phyloP scores from a whole-genome alignment of 1,284 basidiomycete genomes.

The Papiliotrema laurentii region DNA sequence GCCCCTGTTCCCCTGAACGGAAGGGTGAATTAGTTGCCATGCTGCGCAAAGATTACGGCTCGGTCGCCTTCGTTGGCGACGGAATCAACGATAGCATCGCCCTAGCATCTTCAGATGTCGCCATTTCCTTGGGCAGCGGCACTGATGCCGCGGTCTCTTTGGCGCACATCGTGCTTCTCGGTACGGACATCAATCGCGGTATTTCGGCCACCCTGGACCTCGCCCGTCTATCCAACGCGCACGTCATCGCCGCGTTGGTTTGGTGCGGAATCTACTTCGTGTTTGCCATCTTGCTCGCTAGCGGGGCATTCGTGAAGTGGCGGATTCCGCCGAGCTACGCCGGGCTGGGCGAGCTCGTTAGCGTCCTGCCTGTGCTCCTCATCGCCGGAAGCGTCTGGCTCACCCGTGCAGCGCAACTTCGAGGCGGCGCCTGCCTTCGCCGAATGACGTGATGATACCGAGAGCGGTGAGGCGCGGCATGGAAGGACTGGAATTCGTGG shows the following conservation, averaged over 20 bases:
- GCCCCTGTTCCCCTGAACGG: neutral
- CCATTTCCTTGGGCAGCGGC: slow-evolving; percentile 25
- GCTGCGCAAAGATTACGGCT: neutral
- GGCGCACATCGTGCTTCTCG: slow-evolving; percentile 15
- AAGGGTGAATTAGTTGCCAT: neutral
- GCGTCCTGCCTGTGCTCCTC: neutral
- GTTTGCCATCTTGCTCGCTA: slow-evolving; percentile 7
- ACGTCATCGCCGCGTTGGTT: slow-evolving; percentile 5
- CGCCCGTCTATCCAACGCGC: neutral
- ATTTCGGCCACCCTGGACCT: slow-evolving; percentile 5
- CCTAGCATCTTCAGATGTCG: slow-evolving; percentile 7
- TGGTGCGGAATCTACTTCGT: slow-evolving; percentile 12
- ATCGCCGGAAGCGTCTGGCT: neutral
- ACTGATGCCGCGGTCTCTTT: slow-evolving; percentile 31
- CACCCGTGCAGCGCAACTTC: neutral
- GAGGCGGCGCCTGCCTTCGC: neutral
- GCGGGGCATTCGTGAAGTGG: slow-evolving; percentile 9
- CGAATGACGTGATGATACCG: no score
- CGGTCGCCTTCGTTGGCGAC: slow-evolving; percentile 23
- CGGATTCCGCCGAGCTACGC: neutral
- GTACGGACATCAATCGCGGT: neutral
- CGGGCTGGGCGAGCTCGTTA: neutral
- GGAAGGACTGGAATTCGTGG: no score
- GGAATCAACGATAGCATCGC: slow-evolving; percentile 34
- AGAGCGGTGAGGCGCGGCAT: no score